A percentile compares a stretch with the other conserved stretches of the same genome.
These are phyloP conservation scores for Capsicum pubescens DNA, from an alignment of 257 asterid genomes.

Conservation along the genomic window DNA sequence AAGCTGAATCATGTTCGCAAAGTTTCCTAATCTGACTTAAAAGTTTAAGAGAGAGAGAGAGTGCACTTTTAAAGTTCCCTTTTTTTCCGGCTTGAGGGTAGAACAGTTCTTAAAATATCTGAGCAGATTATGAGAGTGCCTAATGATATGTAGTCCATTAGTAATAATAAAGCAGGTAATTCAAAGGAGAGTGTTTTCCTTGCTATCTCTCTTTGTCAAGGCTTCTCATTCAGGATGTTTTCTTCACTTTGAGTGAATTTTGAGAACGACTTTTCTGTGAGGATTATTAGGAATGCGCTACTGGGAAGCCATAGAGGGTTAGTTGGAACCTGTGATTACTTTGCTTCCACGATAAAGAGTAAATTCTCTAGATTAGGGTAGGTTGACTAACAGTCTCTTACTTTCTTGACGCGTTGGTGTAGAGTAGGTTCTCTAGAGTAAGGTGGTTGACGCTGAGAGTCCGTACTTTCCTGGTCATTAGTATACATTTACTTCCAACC, in stretches of 20 bases:
- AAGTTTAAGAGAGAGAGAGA: background rate
- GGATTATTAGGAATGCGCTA: background rate
- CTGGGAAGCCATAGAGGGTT: background rate
- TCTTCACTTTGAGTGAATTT: background rate
- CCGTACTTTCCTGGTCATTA: background rate
- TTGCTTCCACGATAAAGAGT: background rate
- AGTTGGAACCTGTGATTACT: background rate
- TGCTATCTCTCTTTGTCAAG: background rate
- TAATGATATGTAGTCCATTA: background rate
- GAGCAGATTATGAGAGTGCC: background rate
- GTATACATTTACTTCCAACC: conserved; percentile 5
- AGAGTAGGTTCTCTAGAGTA: background rate
- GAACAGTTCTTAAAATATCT: background rate
- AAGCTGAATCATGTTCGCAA: background rate
- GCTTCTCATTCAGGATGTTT: background rate
- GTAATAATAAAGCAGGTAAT: background rate
- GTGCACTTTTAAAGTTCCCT: background rate
- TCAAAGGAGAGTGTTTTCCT: background rate
- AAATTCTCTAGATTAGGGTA: background rate
- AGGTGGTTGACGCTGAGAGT: background rate
- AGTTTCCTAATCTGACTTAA: background rate
- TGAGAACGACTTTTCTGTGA: background rate
- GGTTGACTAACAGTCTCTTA: background rate
- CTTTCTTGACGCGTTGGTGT: background rate
- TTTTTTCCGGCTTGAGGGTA: background rate